Evolutionary conservation across 331 rosid genomes (phyloP).

Genomic region (Quercus tomentella): DNA sequence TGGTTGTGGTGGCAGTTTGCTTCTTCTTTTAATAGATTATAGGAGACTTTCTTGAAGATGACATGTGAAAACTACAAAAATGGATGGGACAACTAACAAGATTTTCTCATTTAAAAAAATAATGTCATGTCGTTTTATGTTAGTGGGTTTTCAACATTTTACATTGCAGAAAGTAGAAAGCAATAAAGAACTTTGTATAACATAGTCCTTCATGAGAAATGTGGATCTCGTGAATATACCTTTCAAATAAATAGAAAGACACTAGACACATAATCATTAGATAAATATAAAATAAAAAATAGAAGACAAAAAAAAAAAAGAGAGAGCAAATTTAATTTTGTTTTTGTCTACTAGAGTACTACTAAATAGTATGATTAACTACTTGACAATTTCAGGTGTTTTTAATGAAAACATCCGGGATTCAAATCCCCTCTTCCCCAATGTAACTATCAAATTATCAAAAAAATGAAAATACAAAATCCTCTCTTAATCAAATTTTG

Average conservation of each 20-base stretch:
- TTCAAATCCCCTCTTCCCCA: too few species aligned
- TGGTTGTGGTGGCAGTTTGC: slow-evolving; percentile 51
- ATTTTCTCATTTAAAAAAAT: not conserved
- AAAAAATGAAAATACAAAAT: not conserved
- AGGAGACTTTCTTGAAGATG: slow-evolving; percentile 28
- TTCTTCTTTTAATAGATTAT: slow-evolving; percentile 17
- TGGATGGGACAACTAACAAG: slow-evolving; percentile 46
- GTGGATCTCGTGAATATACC: not conserved
- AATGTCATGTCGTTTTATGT: not conserved
- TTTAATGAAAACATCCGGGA: too few species aligned
- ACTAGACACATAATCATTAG: not conserved
- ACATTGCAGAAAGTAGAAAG: not conserved
- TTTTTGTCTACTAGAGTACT: not conserved
- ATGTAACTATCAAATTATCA: not conserved
- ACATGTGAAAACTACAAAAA: slow-evolving; percentile 30
- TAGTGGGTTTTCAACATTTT: not conserved
- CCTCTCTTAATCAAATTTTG: not conserved
- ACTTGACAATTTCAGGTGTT: too few species aligned
- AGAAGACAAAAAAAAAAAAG: not conserved
- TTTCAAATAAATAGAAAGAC: not conserved
- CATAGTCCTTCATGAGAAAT: not conserved
- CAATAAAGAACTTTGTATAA: not conserved
- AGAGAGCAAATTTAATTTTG: not conserved
- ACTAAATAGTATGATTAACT: not conserved
- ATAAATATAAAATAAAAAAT: not conserved